These are phyloP conservation scores for Poterioochromonas sp. DNA, from an alignment of 352 stramenopile species.

Conservation along the genomic window DNA sequence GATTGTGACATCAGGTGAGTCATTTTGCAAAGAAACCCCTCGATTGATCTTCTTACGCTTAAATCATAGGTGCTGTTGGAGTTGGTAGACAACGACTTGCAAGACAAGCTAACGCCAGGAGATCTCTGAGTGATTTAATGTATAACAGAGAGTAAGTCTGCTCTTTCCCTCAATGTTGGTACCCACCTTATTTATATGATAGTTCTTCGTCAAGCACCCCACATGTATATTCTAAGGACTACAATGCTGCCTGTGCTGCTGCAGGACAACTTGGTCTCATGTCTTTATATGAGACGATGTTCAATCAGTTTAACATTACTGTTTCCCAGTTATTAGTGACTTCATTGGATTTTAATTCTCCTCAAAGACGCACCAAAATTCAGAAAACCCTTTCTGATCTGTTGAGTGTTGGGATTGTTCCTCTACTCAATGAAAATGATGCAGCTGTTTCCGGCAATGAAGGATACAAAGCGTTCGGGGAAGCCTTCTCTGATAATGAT, in stretches of 20 bases:
- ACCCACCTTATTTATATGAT: too few relatives aligned
- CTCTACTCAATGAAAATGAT: conserved; percentile 98
- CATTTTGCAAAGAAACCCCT: background rate
- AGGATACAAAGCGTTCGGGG: conserved; percentile 40
- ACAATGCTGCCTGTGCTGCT: conserved; percentile 64
- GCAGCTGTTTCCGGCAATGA: conserved; percentile 72
- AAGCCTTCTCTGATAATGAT: conserved; percentile 91
- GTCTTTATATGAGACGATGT: conserved; percentile 92
- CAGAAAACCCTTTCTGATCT: conserved; percentile 61
- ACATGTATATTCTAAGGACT: conserved; percentile 34
- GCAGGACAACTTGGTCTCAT: conserved; percentile 93
- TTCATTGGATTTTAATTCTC: conserved; percentile 42
- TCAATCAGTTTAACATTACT: conserved; percentile 82
- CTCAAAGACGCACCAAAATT: conserved; percentile 41
- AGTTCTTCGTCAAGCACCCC: too few relatives aligned
- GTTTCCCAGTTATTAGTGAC: conserved; percentile 75
- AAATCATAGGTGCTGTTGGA: conserved; percentile 6
- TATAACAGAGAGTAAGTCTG: conserved; percentile 13
- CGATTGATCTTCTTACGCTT: background rate
- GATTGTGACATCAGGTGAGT: conserved; percentile 48
- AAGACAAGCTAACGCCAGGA: background rate
- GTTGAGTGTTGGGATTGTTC: conserved; percentile 87
- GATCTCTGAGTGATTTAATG: conserved; percentile 20
- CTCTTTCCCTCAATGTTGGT: background rate
- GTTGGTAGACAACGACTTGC: conserved; percentile 2